Evolutionary conservation across 257 asterid genomes (phyloP).

Genomic region (Eustoma russellianum): DNA sequence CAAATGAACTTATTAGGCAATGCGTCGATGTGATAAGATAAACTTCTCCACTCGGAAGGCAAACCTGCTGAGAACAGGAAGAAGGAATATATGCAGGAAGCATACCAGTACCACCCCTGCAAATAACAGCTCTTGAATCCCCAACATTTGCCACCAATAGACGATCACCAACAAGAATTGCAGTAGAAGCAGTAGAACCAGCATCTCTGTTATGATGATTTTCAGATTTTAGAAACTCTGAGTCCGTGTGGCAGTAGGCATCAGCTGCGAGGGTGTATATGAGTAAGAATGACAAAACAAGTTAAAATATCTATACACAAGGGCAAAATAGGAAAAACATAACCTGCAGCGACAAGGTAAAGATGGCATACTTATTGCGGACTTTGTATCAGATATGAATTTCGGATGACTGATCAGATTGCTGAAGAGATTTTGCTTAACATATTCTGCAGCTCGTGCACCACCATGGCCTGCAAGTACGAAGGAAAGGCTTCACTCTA

Average conservation of each 20-base stretch:
- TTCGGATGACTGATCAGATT: slow-evolving; percentile 89
- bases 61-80: no score
- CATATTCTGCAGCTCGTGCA: slow-evolving; percentile 98
- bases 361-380: slow-evolving; percentile 62
- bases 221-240: slow-evolving; percentile 89
- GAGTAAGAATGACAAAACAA: slow-evolving; percentile 1
- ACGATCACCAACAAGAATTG: slow-evolving; percentile 92
- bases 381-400: slow-evolving; percentile 85
- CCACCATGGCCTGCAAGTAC: slow-evolving; percentile 84
- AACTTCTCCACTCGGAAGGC: no score
- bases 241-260: slow-evolving; percentile 81
- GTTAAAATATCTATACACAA: not conserved
- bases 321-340: not conserved
- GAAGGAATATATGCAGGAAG: slow-evolving; percentile 1
- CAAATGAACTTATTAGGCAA: no score
- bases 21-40: no score
- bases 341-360: no score
- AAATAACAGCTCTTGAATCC: slow-evolving; percentile 89
- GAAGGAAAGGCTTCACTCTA: slow-evolving; percentile 3
- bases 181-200: slow-evolving; percentile 99
- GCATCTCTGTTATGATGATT: slow-evolving; percentile 82
- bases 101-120: slow-evolving; percentile 85
- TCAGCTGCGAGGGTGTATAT: slow-evolving; percentile 53
- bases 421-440: slow-evolving; percentile 84
- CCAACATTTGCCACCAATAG: slow-evolving; percentile 92